These are phyloP conservation scores for Wickerhamomyces silvicola DNA, from an alignment of 805 yeast genomes.

Conservation along the genomic window DNA sequence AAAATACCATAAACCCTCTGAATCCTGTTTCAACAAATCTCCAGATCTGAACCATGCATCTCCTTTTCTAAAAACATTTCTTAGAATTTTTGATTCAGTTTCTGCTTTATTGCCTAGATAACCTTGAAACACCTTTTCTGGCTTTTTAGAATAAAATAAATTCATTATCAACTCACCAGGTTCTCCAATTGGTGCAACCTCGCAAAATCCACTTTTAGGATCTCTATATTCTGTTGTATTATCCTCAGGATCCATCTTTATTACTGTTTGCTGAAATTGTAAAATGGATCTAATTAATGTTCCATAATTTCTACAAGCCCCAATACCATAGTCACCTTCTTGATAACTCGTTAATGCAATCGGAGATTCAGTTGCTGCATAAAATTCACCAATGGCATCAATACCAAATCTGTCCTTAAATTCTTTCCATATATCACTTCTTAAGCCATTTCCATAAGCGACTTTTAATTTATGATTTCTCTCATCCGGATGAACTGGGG, in stretches of 20 bases:
- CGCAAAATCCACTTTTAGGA: constrained; percentile 56
- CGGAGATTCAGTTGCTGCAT: constrained; percentile 92
- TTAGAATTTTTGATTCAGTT: constrained; percentile 66
- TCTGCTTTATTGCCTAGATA: constrained; percentile 77
- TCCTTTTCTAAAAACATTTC: constrained; percentile 73
- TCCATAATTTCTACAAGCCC: constrained; percentile 84
- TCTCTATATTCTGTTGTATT: constrained; percentile 66
- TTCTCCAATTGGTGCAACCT: constrained; percentile 46
- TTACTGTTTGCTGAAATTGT: constrained; percentile 50
- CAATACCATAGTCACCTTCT: constrained; percentile 71
- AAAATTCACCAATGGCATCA: constrained; percentile 77
- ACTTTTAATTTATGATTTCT: constrained; percentile 49
- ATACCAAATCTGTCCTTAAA: constrained; percentile 76
- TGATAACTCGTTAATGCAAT: constrained; percentile 80
- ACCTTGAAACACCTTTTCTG: constrained; percentile 82
- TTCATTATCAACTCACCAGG: constrained; percentile 87
- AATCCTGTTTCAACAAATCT: constrained; percentile 68
- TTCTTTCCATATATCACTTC: constrained; percentile 81
- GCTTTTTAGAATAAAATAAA: constrained; percentile 53
- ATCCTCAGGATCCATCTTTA: constrained; percentile 76
- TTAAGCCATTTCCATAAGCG: constrained; percentile 88
- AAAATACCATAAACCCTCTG: constrained; percentile 66
- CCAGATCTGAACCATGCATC: constrained; percentile 92
- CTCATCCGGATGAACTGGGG: constrained; percentile 64
- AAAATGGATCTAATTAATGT: constrained; percentile 44